These are phyloP conservation scores for Pugionium cornutum DNA, from an alignment of 345 rosid genomes.

Conservation along the genomic window DNA sequence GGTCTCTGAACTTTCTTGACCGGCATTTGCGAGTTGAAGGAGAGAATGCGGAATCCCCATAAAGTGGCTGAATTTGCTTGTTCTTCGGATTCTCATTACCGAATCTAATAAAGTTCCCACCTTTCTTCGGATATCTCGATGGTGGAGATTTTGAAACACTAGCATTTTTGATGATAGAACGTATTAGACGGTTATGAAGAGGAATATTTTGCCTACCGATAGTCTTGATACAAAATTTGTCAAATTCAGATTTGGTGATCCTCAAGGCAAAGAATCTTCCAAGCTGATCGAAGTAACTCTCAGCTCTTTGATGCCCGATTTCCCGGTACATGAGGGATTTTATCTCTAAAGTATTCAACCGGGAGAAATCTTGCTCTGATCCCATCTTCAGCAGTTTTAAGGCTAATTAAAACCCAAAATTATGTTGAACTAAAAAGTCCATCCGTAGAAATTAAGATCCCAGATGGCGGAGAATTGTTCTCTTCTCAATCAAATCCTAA, in stretches of 20 bases:
- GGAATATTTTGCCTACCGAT: conserved; percentile 68
- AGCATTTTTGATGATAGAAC: conserved; percentile 70
- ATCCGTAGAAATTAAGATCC: conserved; percentile 4
- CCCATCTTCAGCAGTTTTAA: conserved; percentile 29
- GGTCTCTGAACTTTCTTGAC: conserved; percentile 66
- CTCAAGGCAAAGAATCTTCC: conserved; percentile 53
- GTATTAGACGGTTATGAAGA: conserved; percentile 72
- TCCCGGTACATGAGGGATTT: conserved; percentile 31
- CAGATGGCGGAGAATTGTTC: not conserved
- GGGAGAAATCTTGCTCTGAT: conserved; percentile 6
- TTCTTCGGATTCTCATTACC: conserved; percentile 48
- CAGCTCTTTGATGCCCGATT: conserved; percentile 76
- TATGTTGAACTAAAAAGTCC: not conserved
- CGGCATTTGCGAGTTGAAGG: conserved; percentile 68
- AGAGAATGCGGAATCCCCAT: conserved; percentile 55
- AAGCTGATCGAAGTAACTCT: conserved; percentile 75
- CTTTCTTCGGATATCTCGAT: conserved; percentile 40
- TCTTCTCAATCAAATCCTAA: not conserved
- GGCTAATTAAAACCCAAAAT: not conserved
- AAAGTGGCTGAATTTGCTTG: conserved; percentile 47
- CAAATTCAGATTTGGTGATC: conserved; percentile 69
- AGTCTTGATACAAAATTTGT: conserved; percentile 55
- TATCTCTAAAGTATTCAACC: conserved; percentile 32
- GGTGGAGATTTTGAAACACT: conserved; percentile 58
- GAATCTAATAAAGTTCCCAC: conserved; percentile 39